Conservation (phyloP, 2,329 filamentous ascomycete species). For the Nemania abortiva region DNA sequence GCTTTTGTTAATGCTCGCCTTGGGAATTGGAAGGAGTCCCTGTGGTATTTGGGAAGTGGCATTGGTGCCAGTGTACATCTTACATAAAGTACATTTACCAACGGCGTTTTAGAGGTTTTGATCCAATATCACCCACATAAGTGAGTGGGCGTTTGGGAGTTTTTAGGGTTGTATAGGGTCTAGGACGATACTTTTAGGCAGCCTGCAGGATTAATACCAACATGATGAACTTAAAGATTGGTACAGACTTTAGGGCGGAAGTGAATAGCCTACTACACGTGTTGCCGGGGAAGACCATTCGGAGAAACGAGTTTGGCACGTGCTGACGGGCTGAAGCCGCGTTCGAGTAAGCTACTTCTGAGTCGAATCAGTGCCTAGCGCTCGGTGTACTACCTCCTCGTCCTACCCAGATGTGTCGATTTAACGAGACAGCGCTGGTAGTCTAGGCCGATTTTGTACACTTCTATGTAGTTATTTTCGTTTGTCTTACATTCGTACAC, state of each 20-base stretch:
- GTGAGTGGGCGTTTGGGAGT: conserved; percentile 26
- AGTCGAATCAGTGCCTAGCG: conserved; percentile 2
- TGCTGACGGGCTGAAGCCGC: conserved; percentile 10
- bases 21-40: conserved; percentile 77
- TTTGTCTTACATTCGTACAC: background rate
- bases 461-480: background rate
- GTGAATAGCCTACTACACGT: background rate
- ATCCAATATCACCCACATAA: conserved; percentile 1
- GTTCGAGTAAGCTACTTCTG: conserved; percentile 11
- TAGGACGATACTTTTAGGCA: conserved; percentile 8
- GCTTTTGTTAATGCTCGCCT: conserved; percentile 81
- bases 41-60: conserved; percentile 77
- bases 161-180: conserved; percentile 3
- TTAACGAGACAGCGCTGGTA: conserved; percentile 11
- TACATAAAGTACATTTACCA: conserved; percentile 25
- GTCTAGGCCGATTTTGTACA: background rate
- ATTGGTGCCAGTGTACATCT: conserved; percentile 68
- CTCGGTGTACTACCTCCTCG: conserved; percentile 1
- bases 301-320: background rate
- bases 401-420: conserved; percentile 16
- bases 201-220: background rate
- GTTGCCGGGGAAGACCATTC: background rate
- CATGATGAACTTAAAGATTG: background rate
- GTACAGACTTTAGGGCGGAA: background rate
- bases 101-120: conserved; percentile 13